These are phyloP conservation scores for Pseudotsuga menziesii DNA, from an alignment of 75 land plant genomes.

Conservation along the genomic window DNA sequence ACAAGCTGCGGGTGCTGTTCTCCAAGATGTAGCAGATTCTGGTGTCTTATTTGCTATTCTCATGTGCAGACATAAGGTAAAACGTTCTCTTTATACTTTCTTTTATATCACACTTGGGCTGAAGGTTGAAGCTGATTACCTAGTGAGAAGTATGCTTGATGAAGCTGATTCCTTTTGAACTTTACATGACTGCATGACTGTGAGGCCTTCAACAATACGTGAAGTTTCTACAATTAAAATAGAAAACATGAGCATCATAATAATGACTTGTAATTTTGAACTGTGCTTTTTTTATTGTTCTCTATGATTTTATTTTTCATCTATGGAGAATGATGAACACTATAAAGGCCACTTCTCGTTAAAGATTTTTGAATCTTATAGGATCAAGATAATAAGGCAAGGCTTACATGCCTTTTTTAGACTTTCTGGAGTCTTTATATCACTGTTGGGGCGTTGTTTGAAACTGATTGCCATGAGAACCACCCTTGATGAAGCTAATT, in stretches of 20 bases:
- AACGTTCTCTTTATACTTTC: background rate
- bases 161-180: background rate
- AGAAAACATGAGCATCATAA: background rate
- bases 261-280: too few species aligned
- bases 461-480: too few species aligned
- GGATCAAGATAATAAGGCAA: background rate
- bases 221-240: background rate
- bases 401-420: background rate
- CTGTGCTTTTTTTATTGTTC: background rate
- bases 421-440: too few species aligned
- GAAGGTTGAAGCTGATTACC: background rate
- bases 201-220: background rate
- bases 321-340: background rate
- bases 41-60: conserved; percentile 89
- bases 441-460: too few species aligned
- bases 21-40: conserved; percentile 95
- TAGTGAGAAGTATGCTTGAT: background rate
- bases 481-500: too few species aligned
- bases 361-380: conserved; percentile 1
- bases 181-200: background rate
- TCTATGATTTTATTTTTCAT: background rate
- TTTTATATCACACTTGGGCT: background rate
- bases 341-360: background rate
- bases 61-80: conserved; percentile 90
- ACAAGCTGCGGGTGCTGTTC: conserved; percentile 89